Evolutionary conservation across 2,329 filamentous ascomycete species (phyloP), one percentile per base, ranked within the genome.

Genomic region (Cladosporium sp.): DNA sequence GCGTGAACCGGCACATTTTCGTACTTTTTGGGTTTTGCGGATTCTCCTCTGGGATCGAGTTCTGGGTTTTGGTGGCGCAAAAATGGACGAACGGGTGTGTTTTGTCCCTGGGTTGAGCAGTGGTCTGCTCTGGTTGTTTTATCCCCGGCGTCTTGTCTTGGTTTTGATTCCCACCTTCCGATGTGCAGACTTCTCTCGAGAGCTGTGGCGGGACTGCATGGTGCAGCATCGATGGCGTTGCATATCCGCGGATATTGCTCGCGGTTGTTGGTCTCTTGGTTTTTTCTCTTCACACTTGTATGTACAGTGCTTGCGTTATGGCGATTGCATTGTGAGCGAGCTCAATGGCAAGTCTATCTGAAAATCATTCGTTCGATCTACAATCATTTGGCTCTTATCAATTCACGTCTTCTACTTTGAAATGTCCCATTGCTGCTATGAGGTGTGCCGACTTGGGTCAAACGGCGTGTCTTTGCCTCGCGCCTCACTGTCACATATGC

Each of bases 161-260:
- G 33, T 46, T 59, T 44, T 18, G 12, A 46, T 59, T 29, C 56
- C 56, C 56, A n/a, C 56, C 56, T 59, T 59, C n/a, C 56, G 40
- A 46, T 46, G 40, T 46, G 40, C 40, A 46, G 40, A 46, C n/a
- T 46, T 46, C 49, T 53, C 28, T 53, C 49, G 49, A 53, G 49
- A 53, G 49, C 49, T 56, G 52, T 21, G 52, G 29, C 26, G 40
- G 29, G 52, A 33, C 18, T 28, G 52, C 29, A 56, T 56, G 52
- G 29, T 31, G 29, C 29, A 31, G 52, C 52, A 56, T 56, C 40
- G 40, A 46, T 46, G n/a, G 40, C 40, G 40, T 35, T 56, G 52
- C 52, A 56, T 56, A 29, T 53, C 49, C 23, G 49, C 49, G 23
- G 49, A 53, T 29, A 29, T 29, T 26, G 49, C 23, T 53, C 28